phyloP scores from a whole-genome alignment of 768 basidiomycete species.

The Pleurotus giganteus region DNA sequence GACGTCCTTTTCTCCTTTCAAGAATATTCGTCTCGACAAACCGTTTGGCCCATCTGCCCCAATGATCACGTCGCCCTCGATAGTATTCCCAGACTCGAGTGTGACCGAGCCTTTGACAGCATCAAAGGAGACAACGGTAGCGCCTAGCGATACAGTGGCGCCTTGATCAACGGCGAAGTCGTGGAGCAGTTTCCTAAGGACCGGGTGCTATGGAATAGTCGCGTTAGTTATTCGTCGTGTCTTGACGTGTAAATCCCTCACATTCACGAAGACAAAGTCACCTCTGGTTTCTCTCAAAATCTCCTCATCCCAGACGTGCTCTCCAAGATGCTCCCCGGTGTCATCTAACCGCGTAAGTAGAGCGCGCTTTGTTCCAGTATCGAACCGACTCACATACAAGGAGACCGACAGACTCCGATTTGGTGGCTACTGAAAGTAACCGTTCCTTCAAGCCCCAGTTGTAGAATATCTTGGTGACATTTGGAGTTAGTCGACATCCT shows the following conservation, averaged over 20 bases:
- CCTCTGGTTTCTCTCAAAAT: conserved; percentile 44
- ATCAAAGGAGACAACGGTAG: conserved; percentile 30
- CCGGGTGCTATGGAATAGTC: conserved; percentile 39
- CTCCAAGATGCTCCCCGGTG: conserved; percentile 47
- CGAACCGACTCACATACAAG: conserved; percentile 15
- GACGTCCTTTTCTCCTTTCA: too few species aligned
- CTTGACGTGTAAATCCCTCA: conserved; percentile 20
- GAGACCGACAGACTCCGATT: conserved; percentile 24
- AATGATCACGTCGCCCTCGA: too few species aligned
- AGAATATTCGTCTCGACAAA: too few species aligned
- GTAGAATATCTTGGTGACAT: conserved; percentile 52
- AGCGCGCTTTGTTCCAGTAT: neutral
- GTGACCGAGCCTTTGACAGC: too few species aligned
- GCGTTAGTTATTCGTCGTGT: too few species aligned
- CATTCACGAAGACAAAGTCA: conserved; percentile 33
- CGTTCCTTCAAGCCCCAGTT: conserved; percentile 48
- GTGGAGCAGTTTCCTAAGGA: conserved; percentile 49
- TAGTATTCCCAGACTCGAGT: too few species aligned
- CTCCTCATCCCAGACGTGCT: conserved; percentile 50
- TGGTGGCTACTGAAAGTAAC: conserved; percentile 17
- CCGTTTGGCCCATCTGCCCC: too few species aligned
- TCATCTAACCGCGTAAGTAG: conserved; percentile 39
- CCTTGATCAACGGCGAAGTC: conserved; percentile 42
- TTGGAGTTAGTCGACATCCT: conserved; percentile 42
- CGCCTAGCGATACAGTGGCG: conserved; percentile 36